Evolutionary conservation across 352 stramenopile species (phyloP).

Genomic region (Globisporangium sylvaticum): DNA sequence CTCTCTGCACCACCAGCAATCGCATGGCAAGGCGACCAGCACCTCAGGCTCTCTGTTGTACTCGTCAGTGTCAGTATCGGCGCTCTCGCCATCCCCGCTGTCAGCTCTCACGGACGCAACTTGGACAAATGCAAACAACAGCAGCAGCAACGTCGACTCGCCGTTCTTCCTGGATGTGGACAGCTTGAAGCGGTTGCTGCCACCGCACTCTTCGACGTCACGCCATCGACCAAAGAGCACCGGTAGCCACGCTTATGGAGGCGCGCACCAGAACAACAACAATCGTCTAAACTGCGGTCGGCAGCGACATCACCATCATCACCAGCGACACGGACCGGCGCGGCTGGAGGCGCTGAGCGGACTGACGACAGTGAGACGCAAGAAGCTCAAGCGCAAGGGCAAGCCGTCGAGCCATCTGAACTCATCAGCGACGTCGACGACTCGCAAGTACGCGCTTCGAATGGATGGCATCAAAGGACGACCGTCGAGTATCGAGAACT

Average conservation of each 20-base stretch:
- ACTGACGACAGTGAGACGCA: conserved; percentile 4
- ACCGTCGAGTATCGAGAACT: conserved; percentile 12
- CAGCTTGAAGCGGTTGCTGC: conserved; percentile 57
- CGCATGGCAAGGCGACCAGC: background rate
- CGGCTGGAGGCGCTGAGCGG: conserved; percentile 45
- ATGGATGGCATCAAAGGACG: conserved; percentile 37
- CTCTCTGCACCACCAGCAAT: background rate
- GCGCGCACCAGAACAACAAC: conserved; percentile 15
- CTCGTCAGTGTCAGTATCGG: background rate
- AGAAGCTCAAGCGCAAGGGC: conserved; percentile 13
- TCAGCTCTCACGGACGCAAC: background rate
- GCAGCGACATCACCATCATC: conserved; percentile 9
- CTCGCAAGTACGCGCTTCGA: conserved; percentile 44
- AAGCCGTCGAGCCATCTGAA: conserved; percentile 1
- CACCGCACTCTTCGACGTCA: conserved; percentile 20
- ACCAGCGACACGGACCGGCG: conserved; percentile 17
- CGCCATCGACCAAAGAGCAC: conserved; percentile 13
- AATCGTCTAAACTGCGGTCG: conserved; percentile 1
- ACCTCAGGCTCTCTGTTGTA: background rate
- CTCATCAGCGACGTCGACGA: conserved; percentile 10
- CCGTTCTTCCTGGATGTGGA: conserved; percentile 69
- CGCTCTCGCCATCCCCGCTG: background rate
- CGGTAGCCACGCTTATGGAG: conserved; percentile 6
- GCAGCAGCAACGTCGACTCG: conserved; percentile 13
- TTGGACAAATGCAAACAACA: conserved; percentile 8